These are phyloP conservation scores for Kwoniella dendrophila DNA, from an alignment of 768 basidiomycete genomes.

Conservation along the genomic window DNA sequence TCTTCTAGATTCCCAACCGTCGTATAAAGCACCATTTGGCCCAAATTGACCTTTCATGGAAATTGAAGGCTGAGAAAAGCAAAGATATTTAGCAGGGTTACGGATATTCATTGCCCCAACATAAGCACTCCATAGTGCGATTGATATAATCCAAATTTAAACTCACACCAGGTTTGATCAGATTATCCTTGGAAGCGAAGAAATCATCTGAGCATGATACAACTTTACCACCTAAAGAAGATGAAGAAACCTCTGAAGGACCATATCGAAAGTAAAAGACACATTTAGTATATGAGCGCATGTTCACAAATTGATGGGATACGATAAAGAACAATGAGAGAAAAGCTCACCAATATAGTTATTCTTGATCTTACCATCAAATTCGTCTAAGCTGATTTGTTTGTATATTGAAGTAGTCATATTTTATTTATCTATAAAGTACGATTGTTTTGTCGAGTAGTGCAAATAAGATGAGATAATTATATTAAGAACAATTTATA, in stretches of 20 bases:
- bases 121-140: background rate
- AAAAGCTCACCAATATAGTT: slow-evolving; percentile 21
- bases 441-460: too few species aligned
- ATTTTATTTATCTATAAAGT: too few species aligned
- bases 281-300: too few species aligned
- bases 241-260: slow-evolving; percentile 80
- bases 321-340: background rate
- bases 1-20: slow-evolving; percentile 89
- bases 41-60: slow-evolving; percentile 96
- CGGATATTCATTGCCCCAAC: background rate
- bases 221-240: slow-evolving; percentile 75
- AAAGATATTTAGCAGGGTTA: background rate
- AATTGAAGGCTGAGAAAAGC: slow-evolving; percentile 67
- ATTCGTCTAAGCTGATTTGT: slow-evolving; percentile 74
- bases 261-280: background rate
- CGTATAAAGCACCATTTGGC: slow-evolving; percentile 88
- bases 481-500: too few species aligned
- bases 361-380: slow-evolving; percentile 86
- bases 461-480: too few species aligned
- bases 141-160: background rate
- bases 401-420: background rate
- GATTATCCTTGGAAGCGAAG: slow-evolving; percentile 81
- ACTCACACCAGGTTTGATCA: slow-evolving; percentile 78
- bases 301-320: background rate
- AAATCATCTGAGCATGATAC: slow-evolving; percentile 88